Evolutionary conservation across 2,329 filamentous ascomycete species (phyloP).

Genomic region (Tolypocladium endophyticum): DNA sequence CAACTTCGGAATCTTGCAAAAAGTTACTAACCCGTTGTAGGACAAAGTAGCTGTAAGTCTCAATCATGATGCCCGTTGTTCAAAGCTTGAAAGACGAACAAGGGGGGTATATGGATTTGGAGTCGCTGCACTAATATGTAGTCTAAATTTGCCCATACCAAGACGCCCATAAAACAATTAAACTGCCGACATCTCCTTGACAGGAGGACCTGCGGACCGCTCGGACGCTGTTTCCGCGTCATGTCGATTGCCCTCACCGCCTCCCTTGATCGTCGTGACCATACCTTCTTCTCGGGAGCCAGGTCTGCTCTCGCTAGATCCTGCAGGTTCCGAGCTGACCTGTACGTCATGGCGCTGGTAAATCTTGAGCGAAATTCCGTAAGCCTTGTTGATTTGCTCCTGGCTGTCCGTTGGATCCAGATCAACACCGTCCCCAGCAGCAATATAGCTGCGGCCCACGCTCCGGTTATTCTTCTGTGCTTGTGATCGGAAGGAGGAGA

Average conservation of each 20-base stretch:
- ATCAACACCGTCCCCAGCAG: constrained; percentile 2
- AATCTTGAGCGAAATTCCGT: constrained; percentile 22
- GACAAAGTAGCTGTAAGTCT: not conserved
- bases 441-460: not conserved
- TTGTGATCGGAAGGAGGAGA: constrained; percentile 5
- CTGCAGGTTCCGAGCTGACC: constrained; percentile 10
- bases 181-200: not conserved
- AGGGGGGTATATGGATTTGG: not conserved
- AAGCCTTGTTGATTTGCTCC: constrained; percentile 23
- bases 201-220: not conserved
- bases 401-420: constrained; percentile 21
- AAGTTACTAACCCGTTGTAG: too few species aligned
- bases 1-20: too few species aligned
- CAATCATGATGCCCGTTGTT: not conserved
- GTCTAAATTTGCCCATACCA: not conserved
- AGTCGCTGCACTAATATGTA: not conserved
- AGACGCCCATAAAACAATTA: not conserved
- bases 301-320: not conserved
- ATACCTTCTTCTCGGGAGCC: constrained; percentile 1
- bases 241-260: not conserved
- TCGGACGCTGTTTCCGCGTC: constrained; percentile 1
- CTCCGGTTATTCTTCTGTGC: constrained; percentile 10
- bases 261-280: constrained; percentile 4
- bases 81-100: not conserved
- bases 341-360: constrained; percentile 25